Conservation (phyloP, 768 basidiomycete species). For the Russula olivacea region DNA sequence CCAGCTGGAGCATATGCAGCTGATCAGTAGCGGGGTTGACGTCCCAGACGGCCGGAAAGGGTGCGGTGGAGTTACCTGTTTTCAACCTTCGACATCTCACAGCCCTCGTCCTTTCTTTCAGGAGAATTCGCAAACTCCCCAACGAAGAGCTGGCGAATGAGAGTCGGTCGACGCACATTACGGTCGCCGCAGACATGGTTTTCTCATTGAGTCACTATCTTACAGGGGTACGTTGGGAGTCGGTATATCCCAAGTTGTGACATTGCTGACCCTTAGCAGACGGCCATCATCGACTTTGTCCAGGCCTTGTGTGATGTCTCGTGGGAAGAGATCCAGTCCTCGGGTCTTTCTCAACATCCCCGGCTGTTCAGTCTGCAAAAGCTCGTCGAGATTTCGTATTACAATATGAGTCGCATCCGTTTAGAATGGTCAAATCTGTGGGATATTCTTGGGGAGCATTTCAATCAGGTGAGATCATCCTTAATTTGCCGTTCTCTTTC, state of each 20-base stretch:
- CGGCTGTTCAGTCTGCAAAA: conserved; percentile 96
- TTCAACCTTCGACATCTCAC: not conserved
- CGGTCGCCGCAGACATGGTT: conserved; percentile 98
- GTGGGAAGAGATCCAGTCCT: conserved; percentile 99
- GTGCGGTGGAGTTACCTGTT: conserved; percentile 40
- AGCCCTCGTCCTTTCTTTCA: conserved; percentile 19
- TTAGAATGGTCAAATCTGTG: conserved; percentile 97
- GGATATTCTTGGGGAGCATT: conserved; percentile 97
- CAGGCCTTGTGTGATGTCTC: conserved; percentile 94
- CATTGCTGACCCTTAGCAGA: conserved; percentile 41
- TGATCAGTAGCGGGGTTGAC: conserved; percentile 89
- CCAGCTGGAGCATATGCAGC: conserved; percentile 97
- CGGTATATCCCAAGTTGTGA: not conserved
- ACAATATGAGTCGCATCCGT: conserved; percentile 98
- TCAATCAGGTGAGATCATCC: conserved; percentile 73
- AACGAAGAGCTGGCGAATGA: conserved; percentile 95
- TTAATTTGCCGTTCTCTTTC: not conserved
- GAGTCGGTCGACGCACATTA: conserved; percentile 95
- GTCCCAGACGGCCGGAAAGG: conserved; percentile 77
- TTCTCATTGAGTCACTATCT: conserved; percentile 94
- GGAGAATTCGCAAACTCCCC: conserved; percentile 54
- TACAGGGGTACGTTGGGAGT: conserved; percentile 68
- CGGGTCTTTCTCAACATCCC: conserved; percentile 88
- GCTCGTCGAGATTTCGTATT: conserved; percentile 97
- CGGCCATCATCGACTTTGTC: conserved; percentile 96